Evolutionary conservation across 257 asterid genomes (phyloP).

Genomic region (Rauvolfia tetraphylla): DNA sequence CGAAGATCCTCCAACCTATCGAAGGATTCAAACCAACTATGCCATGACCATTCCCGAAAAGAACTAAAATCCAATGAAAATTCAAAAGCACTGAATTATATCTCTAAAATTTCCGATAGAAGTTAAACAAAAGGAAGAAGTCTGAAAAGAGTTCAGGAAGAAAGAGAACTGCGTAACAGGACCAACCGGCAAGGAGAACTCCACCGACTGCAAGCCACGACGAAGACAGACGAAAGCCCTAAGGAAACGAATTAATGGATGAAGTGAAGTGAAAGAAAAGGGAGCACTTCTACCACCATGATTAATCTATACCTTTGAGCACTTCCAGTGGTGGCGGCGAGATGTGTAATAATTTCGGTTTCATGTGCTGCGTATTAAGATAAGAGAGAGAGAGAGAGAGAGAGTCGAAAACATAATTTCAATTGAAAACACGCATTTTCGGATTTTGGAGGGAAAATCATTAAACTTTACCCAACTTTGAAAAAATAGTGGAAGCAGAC

Average conservation of each 20-base stretch:
- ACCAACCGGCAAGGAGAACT: slow-evolving; percentile 18
- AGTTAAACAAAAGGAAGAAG: neutral
- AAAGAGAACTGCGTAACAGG: neutral
- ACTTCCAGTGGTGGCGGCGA: slow-evolving; percentile 4
- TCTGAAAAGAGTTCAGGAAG: neutral
- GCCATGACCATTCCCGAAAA: too few species aligned
- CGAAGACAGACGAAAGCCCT: slow-evolving; percentile 9
- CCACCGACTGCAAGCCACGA: slow-evolving; percentile 4
- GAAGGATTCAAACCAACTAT: too few species aligned
- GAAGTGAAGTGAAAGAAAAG: slow-evolving; percentile 15
- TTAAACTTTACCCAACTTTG: slow-evolving; percentile 2
- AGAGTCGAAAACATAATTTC: neutral
- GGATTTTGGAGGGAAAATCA: slow-evolving; percentile 27
- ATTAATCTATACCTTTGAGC: neutral
- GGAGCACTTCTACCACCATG: neutral
- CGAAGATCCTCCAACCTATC: neutral
- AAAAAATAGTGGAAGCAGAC: neutral
- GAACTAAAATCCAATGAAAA: neutral
- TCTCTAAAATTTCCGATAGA: neutral
- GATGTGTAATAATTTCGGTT: neutral
- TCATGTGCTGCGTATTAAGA: neutral
- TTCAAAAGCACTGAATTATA: neutral
- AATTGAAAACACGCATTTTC: too few species aligned
- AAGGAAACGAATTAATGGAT: neutral
- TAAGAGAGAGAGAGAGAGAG: neutral